Conservation (phyloP, 1,139 yeast species). For the Blastobotrys elegans region DNA sequence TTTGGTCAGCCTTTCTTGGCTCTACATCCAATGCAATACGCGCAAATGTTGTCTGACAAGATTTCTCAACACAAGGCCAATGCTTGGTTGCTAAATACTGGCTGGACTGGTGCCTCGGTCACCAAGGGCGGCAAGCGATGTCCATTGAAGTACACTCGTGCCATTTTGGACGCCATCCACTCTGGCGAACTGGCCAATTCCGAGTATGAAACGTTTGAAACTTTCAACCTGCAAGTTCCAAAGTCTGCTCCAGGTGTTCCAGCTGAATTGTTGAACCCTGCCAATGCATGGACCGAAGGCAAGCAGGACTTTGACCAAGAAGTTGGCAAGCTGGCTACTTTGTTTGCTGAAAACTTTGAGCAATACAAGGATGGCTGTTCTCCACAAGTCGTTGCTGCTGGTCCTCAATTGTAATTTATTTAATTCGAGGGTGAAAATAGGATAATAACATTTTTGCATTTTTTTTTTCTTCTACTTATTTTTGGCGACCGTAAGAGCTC, state of each 20-base stretch:
- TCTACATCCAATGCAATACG: slow-evolving; percentile 96
- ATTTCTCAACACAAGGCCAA: slow-evolving; percentile 81
- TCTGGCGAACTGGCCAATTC: slow-evolving; percentile 79
- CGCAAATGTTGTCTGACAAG: slow-evolving; percentile 93
- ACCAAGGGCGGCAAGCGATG: slow-evolving; percentile 95
- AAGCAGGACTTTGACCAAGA: slow-evolving; percentile 61
- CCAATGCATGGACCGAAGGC: slow-evolving; percentile 77
- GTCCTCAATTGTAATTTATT: slow-evolving; percentile 47
- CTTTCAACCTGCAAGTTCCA: slow-evolving; percentile 86
- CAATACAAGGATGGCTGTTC: slow-evolving; percentile 83
- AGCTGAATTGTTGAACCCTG: slow-evolving; percentile 77
- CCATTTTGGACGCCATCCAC: slow-evolving; percentile 92
- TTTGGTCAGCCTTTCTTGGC: slow-evolving; percentile 99
- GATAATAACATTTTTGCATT: slow-evolving; percentile 2
- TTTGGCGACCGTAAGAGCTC: too few relatives aligned
- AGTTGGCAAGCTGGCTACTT: slow-evolving; percentile 65
- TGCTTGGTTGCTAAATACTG: slow-evolving; percentile 97
- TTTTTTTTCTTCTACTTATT: too few relatives aligned
- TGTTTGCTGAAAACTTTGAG: slow-evolving; percentile 81
- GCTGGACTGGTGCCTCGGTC: slow-evolving; percentile 96
- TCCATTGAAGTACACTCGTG: slow-evolving; percentile 96
- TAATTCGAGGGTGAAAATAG: too few relatives aligned
- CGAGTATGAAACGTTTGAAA: slow-evolving; percentile 78
- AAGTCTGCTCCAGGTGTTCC: slow-evolving; percentile 81
- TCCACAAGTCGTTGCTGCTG: slow-evolving; percentile 85